Base-by-base conservation (phyloP, 2,329 filamentous ascomycete genomes). In the Alternaria gaisen region DNA sequence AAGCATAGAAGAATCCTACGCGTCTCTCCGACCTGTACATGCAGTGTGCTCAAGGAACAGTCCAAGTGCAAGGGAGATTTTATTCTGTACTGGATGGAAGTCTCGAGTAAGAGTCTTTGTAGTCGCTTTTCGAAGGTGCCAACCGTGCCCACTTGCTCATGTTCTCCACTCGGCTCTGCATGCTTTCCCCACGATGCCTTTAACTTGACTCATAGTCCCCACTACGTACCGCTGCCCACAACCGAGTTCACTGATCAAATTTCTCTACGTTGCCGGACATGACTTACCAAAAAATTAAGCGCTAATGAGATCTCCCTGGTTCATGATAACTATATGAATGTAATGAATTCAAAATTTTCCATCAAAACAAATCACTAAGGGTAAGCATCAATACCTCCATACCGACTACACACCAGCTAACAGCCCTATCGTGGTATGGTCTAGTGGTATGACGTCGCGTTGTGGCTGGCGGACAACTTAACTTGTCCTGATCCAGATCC, bases 361-460 rank as follows among this genome's bases (percentile, higher is more conserved):
- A 30, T 30, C 28, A 30, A 30, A 30, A 30, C 28, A 30, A 11
- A 30, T 30, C 28, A 30, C 28, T 11, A 30, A 30, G 28, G 28
- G 28, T 30, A 30, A 30, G 28, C 28, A 11, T 30, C 28, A 12
- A 30, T 30, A 30, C 28, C 4, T 11, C 28, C 28, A 11, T 11
- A 30, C 11, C 0, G 10, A 11, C 28, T 0, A 30, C 11, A 30
- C 11, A 30, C 28, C 28, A 30, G 28, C 28, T 30, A 30, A 30
- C 28, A 30, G 28, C 28, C 55, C 60, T 60, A 50, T 20, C 18
- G 46, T 50, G 46, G 46, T 41, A 41, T 20, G n/a, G 53, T 53
- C 69, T 71, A 71, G 69, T 68, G 69, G 69, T 71, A 71, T 71
- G 69, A 71, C 69, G 69, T 70, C 69, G 68, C 69, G 69, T 71